Base-by-base conservation (phyloP, 2,329 filamentous ascomycete species). In the Cytospora piceicola region DNA sequence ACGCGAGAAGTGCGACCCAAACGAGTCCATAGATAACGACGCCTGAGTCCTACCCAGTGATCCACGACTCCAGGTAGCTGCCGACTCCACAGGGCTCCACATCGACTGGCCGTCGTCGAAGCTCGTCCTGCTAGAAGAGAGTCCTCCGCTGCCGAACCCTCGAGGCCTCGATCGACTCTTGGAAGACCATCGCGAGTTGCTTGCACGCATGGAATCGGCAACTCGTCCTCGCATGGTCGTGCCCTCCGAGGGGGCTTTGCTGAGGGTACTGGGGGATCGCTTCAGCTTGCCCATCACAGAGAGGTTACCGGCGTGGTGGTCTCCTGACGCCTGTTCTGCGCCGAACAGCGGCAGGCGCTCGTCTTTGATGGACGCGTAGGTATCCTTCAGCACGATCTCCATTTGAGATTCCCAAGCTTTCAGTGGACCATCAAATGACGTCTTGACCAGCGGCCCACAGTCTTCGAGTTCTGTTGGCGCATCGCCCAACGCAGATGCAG, bases 31-130 rank as follows among this genome's bases (percentile, higher is more conserved):
- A 5, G 94, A 97, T 82, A 95, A 91, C 3, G 93, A 94, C 0
- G 93, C 93, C 68, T 96, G 89, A 0, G 93, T 96, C 74, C 96
- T 93, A 36, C 94, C 93, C 67, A 96, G 84, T 0, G 94, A 98
- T 73, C 95, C 92, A 72, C 92, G 94, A 79, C 94, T 97, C 93
- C 94, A 97, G 0, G 92, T 95, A 69, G 93, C 96, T n/a, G 93
- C 96, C 24, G 92, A 93, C 49, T 83, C 79, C 1, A 87, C 82
- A 14, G 95, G 95, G 72, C 92, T 97, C 92, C 93, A 98, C 56
- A 97, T 84, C 2, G 93, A 96, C 68, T 88, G 91, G 67, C 89
- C 88, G 72, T 99, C 95, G 67, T 99, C 95, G 69, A 99, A 87
- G 77, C 94, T 98, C 12, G 94, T 98, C 59, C 94, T 88, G 74